Evolutionary conservation across 176 grass and related monocot species (phyloP).

Genomic region (Paspalum vaginatum): DNA sequence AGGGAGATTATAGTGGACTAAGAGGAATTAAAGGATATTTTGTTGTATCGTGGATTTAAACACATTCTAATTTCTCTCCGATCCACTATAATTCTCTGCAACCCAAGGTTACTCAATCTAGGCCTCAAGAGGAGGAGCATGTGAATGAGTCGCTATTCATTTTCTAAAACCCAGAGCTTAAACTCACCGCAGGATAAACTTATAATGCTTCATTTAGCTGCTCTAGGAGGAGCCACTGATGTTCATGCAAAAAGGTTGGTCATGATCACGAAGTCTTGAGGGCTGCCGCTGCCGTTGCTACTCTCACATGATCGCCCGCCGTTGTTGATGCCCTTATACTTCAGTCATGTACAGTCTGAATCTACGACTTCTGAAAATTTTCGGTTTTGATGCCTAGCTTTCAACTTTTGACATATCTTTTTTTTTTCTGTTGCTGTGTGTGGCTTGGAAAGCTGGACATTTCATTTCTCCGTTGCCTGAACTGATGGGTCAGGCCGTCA

Average conservation of each 20-base stretch:
- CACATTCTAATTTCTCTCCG: too few species aligned
- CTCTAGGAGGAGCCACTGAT: constrained; percentile 47
- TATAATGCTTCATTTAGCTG: constrained; percentile 73
- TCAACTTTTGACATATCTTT: too few species aligned
- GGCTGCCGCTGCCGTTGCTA: constrained; percentile 26
- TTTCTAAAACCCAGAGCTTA: too few species aligned
- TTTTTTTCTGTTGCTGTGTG: neutral
- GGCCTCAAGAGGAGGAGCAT: too few species aligned
- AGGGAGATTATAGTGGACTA: too few species aligned
- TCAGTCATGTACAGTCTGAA: neutral
- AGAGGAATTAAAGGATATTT: too few species aligned
- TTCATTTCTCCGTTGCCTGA: constrained; percentile 9
- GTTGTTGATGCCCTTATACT: neutral
- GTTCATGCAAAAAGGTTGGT: constrained; percentile 48
- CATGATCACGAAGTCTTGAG: constrained; percentile 49
- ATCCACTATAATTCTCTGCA: too few species aligned
- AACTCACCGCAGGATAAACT: too few species aligned
- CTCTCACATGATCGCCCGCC: constrained; percentile 32
- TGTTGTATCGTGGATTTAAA: too few species aligned
- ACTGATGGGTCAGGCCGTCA: neutral
- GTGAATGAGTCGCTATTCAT: too few species aligned
- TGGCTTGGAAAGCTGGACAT: neutral
- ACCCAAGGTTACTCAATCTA: too few species aligned
- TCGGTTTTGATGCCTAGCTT: too few species aligned
- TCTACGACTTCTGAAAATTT: constrained; percentile 21